A percentile compares a stretch with the other conserved stretches of the same genome.
Conservation (phyloP, 1,284 basidiomycete species). For the Grifola frondosa region DNA sequence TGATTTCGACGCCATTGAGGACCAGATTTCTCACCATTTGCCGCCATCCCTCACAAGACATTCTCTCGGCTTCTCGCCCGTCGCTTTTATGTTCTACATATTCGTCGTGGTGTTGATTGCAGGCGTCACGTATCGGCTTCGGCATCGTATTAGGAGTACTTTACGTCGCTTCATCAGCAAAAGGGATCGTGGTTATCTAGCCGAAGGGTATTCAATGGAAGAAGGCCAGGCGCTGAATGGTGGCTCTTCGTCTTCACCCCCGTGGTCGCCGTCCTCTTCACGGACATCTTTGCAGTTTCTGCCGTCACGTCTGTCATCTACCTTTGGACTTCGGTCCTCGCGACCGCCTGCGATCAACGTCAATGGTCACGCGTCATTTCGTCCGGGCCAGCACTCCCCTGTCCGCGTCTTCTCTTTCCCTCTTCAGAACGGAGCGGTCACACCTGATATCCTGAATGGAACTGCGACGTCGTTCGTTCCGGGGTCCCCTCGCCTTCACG, state of each 20-base stretch:
- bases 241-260: slow-evolving; percentile 21
- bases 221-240: slow-evolving; percentile 45
- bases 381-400: slow-evolving; percentile 28
- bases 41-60: slow-evolving; percentile 57
- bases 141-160: slow-evolving; percentile 48
- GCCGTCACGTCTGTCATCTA: slow-evolving; percentile 21
- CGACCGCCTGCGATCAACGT: slow-evolving; percentile 24
- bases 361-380: slow-evolving; percentile 18
- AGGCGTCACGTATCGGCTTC: slow-evolving; percentile 52
- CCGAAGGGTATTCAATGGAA: slow-evolving; percentile 54
- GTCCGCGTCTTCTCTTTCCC: slow-evolving; percentile 27
- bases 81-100: slow-evolving; percentile 56
- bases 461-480: slow-evolving; percentile 28
- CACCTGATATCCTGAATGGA: slow-evolving; percentile 23
- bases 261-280: slow-evolving; percentile 21
- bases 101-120: slow-evolving; percentile 41
- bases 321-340: slow-evolving; percentile 16
- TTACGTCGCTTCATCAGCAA: slow-evolving; percentile 49
- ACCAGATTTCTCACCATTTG: slow-evolving; percentile 60
- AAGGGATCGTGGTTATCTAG: slow-evolving; percentile 37
- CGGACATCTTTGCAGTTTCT: slow-evolving; percentile 24
- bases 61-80: slow-evolving; percentile 69
- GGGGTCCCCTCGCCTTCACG: slow-evolving; percentile 31
- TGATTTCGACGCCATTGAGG: slow-evolving; percentile 58
- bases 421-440: slow-evolving; percentile 12